Base-by-base conservation (phyloP, 352 stramenopile genomes). In the Phytophthora kernoviae region DNA sequence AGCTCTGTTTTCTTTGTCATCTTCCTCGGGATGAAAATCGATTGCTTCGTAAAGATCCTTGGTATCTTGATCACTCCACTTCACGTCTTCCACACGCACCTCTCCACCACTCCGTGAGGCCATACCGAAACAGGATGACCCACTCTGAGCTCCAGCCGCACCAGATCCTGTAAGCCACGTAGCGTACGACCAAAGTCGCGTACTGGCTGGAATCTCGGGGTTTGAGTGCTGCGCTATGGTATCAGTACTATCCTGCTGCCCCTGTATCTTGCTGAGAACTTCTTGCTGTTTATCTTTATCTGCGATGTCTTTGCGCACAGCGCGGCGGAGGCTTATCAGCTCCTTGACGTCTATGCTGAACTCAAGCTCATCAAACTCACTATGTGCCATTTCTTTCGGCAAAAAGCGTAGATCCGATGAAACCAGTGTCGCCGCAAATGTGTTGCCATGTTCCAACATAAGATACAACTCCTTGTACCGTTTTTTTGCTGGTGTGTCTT, bases 31-130 rank as follows among this genome's bases (percentile, higher is more conserved):
- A 54, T 92, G 70, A 37, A 90, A 95, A 58, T 95, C 74, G 42
- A 95, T 95, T 7, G 84, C 84, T 17, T 87, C 78, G 32, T 90
- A 95, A 2, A 95, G 54, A 30, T 84, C 72, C 46, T 91, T 87
- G 6, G 79, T 91, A 46, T 95, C 87, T 58, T 93, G 75, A n/a
- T 95, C 83, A 54, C 81, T 94, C 84, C 84, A 94, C 53, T 83
- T 77, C 3, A 92, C 72, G 32, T 91, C 81, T 40, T 82, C 71
- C 27, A 71, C 61, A 32, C 60, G 45, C 7, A 76, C 17, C 5
- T 53, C 47, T 45, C 59, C 64, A 41, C 46, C 45, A 45, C 26
- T 51, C 2, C 41, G 32, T 22, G 44, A 62, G 33, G 26, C 17
- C 6, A 39, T 17, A 24, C 11, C 39, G 39, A 52, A 3, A 2